Evolutionary conservation across 495 filamentous ascomycete species (phyloP).

Genomic region (Hypoxylon perforatum): DNA sequence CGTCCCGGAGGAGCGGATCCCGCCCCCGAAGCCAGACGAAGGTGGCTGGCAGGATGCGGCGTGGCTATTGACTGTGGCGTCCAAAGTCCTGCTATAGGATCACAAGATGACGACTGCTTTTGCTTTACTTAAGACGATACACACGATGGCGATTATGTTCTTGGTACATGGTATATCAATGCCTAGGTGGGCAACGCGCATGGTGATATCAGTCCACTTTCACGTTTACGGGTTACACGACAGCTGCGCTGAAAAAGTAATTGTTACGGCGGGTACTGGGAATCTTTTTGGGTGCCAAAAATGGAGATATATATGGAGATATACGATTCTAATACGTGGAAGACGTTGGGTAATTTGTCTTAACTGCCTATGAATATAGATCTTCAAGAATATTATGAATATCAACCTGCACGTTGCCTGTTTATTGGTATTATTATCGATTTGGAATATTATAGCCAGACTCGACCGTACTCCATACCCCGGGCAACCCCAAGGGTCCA

Average conservation of each 20-base stretch:
- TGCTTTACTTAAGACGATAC: conserved; percentile 10
- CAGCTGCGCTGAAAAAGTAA: conserved; percentile 31
- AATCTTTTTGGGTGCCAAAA: conserved; percentile 13
- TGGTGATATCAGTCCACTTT: conserved; percentile 22
- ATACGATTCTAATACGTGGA: conserved; percentile 21
- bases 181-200: conserved; percentile 17
- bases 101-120: conserved; percentile 7
- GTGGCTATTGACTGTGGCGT: conserved; percentile 83
- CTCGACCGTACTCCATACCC: not conserved
- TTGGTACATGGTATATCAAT: conserved; percentile 17
- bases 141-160: conserved; percentile 16
- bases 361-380: conserved; percentile 30
- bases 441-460: conserved; percentile 2
- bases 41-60: conserved; percentile 84
- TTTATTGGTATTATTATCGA: not conserved
- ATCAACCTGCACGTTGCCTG: conserved; percentile 5
- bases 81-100: conserved; percentile 72
- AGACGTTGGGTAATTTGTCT: conserved; percentile 19
- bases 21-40: conserved; percentile 60
- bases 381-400: not conserved
- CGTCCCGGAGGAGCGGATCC: conserved; percentile 45
- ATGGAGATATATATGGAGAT: conserved; percentile 22
- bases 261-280: conserved; percentile 15
- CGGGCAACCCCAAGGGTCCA: not conserved
- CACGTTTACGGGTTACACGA: conserved; percentile 35